Conservation (phyloP, 208 protist genomes). For the Trypanosoma avium region DNA sequence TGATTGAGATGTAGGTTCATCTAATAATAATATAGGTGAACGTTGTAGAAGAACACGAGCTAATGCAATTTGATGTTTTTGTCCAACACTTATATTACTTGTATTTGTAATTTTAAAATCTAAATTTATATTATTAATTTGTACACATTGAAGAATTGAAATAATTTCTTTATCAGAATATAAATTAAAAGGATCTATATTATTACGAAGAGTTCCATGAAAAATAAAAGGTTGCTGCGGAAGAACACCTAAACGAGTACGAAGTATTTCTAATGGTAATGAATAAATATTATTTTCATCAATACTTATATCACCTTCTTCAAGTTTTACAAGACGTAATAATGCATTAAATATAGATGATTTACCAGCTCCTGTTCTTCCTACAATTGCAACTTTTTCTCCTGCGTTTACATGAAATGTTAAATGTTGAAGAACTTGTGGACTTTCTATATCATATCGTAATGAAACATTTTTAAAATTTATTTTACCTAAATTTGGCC, state of each 20-base stretch:
- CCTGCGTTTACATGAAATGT: slow-evolving; percentile 28
- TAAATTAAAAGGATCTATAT: slow-evolving; percentile 33
- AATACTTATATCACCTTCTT: slow-evolving; percentile 24
- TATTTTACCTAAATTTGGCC: slow-evolving; percentile 48
- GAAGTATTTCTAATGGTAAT: slow-evolving; percentile 14
- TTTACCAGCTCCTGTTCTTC: slow-evolving; percentile 57
- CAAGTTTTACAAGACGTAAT: slow-evolving; percentile 28
- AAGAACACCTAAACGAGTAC: slow-evolving; percentile 27
- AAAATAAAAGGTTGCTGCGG: slow-evolving; percentile 45
- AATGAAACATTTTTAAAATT: slow-evolving; percentile 38
- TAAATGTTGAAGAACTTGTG: slow-evolving; percentile 35
- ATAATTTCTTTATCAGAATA: slow-evolving; percentile 27
- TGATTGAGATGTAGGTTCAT: slow-evolving; percentile 28
- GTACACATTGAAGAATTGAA: slow-evolving; percentile 10
- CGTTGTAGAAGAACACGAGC: slow-evolving; percentile 27
- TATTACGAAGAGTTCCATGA: slow-evolving; percentile 33
- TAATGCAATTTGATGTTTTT: slow-evolving; percentile 28
- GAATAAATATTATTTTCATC: slow-evolving; percentile 20
- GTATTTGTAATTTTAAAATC: slow-evolving; percentile 13
- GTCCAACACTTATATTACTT: slow-evolving; percentile 11
- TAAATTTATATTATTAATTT: slow-evolving; percentile 11
- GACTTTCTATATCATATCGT: slow-evolving; percentile 33
- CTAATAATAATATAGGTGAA: slow-evolving; percentile 23
- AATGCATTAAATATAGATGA: slow-evolving; percentile 49
- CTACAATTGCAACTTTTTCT: slow-evolving; percentile 55